Evolutionary conservation across 768 basidiomycete species (phyloP), one percentile per base, ranked within the genome.

Genomic region (Phylloporus arenicola): DNA sequence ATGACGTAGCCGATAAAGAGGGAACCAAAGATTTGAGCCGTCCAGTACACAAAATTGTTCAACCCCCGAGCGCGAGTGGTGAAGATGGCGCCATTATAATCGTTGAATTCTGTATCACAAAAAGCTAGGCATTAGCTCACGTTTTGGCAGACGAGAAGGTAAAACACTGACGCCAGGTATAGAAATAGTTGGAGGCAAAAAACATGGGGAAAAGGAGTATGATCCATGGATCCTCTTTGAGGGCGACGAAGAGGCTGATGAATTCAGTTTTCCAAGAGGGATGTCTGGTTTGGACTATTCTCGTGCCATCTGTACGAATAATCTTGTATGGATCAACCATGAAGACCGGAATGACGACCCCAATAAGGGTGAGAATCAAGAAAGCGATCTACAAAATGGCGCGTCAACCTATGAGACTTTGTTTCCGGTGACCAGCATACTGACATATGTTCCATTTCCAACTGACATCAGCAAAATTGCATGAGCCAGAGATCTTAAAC

Each of bases 141-240:
- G 11, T 31, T 31, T 31, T 31, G 30, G 30, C 30, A 31, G 30
- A 30, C 10, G 27, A 7, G 3, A 12, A 24, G 16, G 0, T 37
- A 13, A 27, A 52, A 33, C 16, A 72, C 83, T 60, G 51, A 87
- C 86, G 86, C 86, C 86, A 89, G 11, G 88, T 81, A 61, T 87
- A 88, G 70, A 89, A 89, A 80, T 84, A 90, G 64, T 90, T 90
- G 46, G 82, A 84, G 6, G 85, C 80, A 48, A 88, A 78, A 68
- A 91, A 90, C 83, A 91, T 86, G 29, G 90, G 89, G 72, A 92
- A 87, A 29, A 90, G 79, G 3, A 88, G 68, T 9, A 90, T 24
- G 58, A 92, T 82, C 70, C 79, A 75, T 0, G 86, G 86, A 58
- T 92, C 89, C 2, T 78, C 81, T 46, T 72, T 77, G 43, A 92